A percentile compares a stretch with the other conserved stretches of the same genome.
Conservation (phyloP, 768 basidiomycete genomes). For the Pleurotus citrinopileatus region DNA sequence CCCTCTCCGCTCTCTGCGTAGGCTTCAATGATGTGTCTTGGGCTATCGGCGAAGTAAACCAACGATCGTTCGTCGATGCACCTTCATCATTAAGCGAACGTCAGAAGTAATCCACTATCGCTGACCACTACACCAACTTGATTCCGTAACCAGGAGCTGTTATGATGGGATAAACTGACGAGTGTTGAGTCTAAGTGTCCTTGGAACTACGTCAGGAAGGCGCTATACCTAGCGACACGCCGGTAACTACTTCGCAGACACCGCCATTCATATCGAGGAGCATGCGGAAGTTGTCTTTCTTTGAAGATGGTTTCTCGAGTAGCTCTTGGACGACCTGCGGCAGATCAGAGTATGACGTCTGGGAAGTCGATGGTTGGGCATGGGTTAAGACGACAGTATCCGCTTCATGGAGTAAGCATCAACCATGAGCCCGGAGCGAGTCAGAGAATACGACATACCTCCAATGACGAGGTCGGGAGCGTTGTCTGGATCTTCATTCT, state of each 20-base stretch:
- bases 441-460: slow-evolving; percentile 35
- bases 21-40: slow-evolving; percentile 57
- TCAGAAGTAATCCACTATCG: background rate
- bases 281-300: slow-evolving; percentile 85
- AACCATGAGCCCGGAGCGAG: background rate
- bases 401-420: slow-evolving; percentile 49
- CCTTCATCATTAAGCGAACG: slow-evolving; percentile 32
- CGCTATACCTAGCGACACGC: slow-evolving; percentile 71
- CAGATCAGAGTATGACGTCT: slow-evolving; percentile 50
- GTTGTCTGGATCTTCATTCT: slow-evolving; percentile 53
- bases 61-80: slow-evolving; percentile 81
- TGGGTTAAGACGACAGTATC: slow-evolving; percentile 95
- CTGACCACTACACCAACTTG: slow-evolving; percentile 37
- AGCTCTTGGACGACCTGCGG: slow-evolving; percentile 63
- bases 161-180: slow-evolving; percentile 68
- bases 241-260: slow-evolving; percentile 91
- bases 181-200: background rate
- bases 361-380: slow-evolving; percentile 56
- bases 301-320: slow-evolving; percentile 82
- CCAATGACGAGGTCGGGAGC: slow-evolving; percentile 79
- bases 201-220: background rate
- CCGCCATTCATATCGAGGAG: slow-evolving; percentile 83
- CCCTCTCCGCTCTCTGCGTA: slow-evolving; percentile 89
- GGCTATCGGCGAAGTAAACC: slow-evolving; percentile 72
- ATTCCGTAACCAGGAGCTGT: slow-evolving; percentile 74